Conservation (phyloP, 2,329 filamentous ascomycete species). For the Xylariaceae sp. region DNA sequence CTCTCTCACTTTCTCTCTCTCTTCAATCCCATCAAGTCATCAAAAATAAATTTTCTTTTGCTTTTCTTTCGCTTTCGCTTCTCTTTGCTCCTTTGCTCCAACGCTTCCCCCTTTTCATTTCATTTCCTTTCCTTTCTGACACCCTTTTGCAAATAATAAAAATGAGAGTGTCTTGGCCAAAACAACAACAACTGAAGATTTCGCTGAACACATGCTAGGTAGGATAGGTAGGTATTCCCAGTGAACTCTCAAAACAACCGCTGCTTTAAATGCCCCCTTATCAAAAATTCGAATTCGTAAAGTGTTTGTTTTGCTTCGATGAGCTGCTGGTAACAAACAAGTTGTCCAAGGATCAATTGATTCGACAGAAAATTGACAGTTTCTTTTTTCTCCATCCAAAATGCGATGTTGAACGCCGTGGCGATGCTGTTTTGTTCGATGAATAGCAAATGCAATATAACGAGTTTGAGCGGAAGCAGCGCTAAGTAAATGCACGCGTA, state of each 20-base stretch:
- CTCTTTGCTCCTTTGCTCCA: too few species aligned
- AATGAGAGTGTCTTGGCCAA: too few species aligned
- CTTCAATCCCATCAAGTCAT: too few species aligned
- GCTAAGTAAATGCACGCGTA: neutral
- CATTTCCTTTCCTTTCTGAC: too few species aligned
- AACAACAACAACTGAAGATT: too few species aligned
- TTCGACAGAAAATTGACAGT: neutral
- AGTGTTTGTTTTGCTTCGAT: neutral
- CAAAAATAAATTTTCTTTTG: too few species aligned
- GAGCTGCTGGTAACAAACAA: neutral
- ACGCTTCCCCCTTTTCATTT: too few species aligned
- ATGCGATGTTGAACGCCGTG: slow-evolving; percentile 26
- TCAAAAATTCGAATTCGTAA: neutral
- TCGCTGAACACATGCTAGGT: too few species aligned
- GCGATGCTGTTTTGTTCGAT: slow-evolving; percentile 19
- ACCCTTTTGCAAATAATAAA: too few species aligned
- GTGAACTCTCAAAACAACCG: neutral
- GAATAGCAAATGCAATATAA: slow-evolving; percentile 15
- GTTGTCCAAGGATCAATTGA: neutral
- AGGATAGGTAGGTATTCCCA: neutral
- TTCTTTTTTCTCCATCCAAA: slow-evolving; percentile 5
- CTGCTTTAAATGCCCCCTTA: neutral
- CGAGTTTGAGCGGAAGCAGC: slow-evolving; percentile 1
- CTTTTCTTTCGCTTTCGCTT: too few species aligned
- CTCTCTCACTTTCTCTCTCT: too few species aligned